phyloP scores from a whole-genome alignment of 2,329 filamentous ascomycete species.

The Esteya vermicola region DNA sequence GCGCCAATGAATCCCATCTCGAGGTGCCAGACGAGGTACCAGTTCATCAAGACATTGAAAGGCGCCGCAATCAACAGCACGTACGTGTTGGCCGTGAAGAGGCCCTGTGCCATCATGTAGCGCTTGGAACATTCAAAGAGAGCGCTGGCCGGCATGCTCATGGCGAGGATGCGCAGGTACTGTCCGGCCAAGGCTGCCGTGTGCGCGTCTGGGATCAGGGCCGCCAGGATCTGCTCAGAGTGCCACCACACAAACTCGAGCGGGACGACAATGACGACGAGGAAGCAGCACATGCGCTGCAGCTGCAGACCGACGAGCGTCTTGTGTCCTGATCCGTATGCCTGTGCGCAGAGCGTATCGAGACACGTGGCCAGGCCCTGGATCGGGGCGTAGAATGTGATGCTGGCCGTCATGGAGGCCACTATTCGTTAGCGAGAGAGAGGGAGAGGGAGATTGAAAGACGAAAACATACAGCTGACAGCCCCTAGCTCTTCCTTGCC shows the following conservation, averaged over 20 bases:
- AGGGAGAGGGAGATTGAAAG: too few species aligned
- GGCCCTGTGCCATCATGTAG: constrained; percentile 68
- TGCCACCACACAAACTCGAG: constrained; percentile 56
- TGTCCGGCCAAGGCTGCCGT: constrained; percentile 58
- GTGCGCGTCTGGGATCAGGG: constrained; percentile 56
- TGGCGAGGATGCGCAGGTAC: constrained; percentile 56
- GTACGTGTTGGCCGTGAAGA: constrained; percentile 69
- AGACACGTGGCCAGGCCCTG: constrained; percentile 80
- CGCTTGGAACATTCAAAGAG: constrained; percentile 65
- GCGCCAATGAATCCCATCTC: constrained; percentile 60
- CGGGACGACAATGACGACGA: constrained; percentile 54
- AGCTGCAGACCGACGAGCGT: constrained; percentile 76
- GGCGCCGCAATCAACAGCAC: constrained; percentile 64
- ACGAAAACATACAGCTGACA: constrained; percentile 36
- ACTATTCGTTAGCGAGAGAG: constrained; percentile 18
- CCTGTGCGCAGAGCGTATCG: constrained; percentile 86
- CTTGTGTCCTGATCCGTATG: constrained; percentile 82
- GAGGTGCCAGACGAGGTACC: constrained; percentile 61
- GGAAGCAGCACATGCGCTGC: constrained; percentile 67
- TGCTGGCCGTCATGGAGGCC: constrained; percentile 67
- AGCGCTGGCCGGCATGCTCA: constrained; percentile 63
- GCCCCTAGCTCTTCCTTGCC: constrained; percentile 57
- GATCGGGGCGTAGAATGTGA: constrained; percentile 63
- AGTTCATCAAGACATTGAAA: constrained; percentile 65
- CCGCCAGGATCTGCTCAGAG: constrained; percentile 47